Evolutionary conservation across 306 rosid genomes (phyloP).

Genomic region (Gleditsia sinensis): DNA sequence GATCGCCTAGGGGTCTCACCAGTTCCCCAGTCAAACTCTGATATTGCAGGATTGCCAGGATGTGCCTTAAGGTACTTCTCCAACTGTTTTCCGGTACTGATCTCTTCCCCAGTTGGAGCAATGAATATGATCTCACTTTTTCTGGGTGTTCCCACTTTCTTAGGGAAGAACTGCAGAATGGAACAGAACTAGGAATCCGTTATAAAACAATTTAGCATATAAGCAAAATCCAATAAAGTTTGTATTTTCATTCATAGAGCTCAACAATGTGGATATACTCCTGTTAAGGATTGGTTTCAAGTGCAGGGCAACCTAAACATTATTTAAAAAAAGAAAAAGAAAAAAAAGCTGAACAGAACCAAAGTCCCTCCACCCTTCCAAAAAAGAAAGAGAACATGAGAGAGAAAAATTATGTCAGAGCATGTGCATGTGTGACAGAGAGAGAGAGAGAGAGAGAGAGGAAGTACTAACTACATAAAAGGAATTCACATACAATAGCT

Average conservation of each 20-base stretch:
- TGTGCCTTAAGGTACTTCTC: constrained; percentile 85
- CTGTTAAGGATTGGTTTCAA: too few relatives aligned
- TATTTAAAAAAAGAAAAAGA: too few relatives aligned
- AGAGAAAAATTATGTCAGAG: too few relatives aligned
- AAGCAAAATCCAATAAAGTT: not conserved
- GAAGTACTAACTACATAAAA: not conserved
- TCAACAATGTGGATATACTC: not conserved
- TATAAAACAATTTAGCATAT: constrained; percentile 2
- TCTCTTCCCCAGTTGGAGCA: constrained; percentile 91
- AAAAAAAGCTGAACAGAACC: too few relatives aligned
- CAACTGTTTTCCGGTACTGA: constrained; percentile 60
- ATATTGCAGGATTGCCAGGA: constrained; percentile 69
- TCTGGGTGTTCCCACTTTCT: constrained; percentile 75
- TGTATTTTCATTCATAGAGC: not conserved
- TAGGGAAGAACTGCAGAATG: constrained; percentile 66
- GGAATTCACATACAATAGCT: too few relatives aligned
- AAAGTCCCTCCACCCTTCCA: too few relatives aligned
- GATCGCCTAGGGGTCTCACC: constrained; percentile 96
- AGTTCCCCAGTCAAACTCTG: constrained; percentile 90
- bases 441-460: too few relatives aligned
- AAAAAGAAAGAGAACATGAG: too few relatives aligned
- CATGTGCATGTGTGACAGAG: not conserved
- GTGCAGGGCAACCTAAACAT: too few relatives aligned
- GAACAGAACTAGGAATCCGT: constrained; percentile 6
- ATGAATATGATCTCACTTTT: constrained; percentile 72